Conservation (phyloP, 495 filamentous ascomycete genomes). For the Trichoderma gamsii region DNA sequence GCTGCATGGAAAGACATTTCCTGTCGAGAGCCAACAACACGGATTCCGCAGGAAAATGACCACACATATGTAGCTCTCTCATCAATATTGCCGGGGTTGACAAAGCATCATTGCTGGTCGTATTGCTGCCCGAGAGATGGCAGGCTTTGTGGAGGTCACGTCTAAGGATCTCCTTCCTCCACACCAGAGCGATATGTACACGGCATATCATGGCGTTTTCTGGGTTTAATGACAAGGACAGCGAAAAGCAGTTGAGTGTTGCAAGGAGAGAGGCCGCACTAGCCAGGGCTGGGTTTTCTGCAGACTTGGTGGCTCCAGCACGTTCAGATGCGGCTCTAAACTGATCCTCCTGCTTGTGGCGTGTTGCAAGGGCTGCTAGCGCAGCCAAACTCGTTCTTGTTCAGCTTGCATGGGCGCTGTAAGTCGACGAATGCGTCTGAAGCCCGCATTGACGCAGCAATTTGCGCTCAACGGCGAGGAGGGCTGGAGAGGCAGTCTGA, state of each 20-base stretch:
- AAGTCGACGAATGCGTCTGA: neutral
- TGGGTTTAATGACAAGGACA: too few relatives aligned
- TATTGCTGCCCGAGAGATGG: too few relatives aligned
- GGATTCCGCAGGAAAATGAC: neutral
- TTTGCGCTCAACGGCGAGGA: neutral
- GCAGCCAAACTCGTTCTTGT: neutral
- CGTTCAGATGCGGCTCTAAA: neutral
- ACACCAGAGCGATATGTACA: too few relatives aligned
- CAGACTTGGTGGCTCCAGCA: neutral
- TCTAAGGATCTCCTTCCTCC: too few relatives aligned
- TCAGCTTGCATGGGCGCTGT: neutral
- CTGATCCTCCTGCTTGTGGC: neutral
- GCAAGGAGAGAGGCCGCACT: neutral
- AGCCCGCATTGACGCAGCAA: conserved; percentile 9
- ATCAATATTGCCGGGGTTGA: too few relatives aligned
- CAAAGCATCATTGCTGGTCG: neutral
- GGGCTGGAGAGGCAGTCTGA: neutral
- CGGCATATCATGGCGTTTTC: too few relatives aligned
- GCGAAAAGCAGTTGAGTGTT: too few relatives aligned
- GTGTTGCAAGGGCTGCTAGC: neutral
- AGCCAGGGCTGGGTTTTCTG: neutral
- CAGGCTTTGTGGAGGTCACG: neutral
- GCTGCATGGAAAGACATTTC: neutral
- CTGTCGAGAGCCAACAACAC: neutral
- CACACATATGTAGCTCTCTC: too few relatives aligned